Conservation (phyloP, 1,284 basidiomycete species). For the Wolfiporia cocos region DNA sequence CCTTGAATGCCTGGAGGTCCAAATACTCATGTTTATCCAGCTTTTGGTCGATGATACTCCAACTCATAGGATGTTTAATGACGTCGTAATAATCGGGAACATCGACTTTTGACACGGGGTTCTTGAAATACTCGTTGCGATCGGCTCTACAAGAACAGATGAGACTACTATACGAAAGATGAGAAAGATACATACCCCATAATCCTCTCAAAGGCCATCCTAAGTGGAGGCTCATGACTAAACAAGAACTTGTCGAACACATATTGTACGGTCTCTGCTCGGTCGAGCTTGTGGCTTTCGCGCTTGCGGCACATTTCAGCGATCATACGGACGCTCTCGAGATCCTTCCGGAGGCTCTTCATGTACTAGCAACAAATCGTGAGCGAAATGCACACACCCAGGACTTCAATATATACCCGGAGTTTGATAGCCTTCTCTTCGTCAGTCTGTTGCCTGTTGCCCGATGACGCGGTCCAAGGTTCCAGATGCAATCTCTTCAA, state of each 20-base stretch:
- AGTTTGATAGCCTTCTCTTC: slow-evolving; percentile 85
- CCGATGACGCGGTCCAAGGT: slow-evolving; percentile 88
- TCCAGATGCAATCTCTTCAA: slow-evolving; percentile 94
- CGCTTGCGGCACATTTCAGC: slow-evolving; percentile 74
- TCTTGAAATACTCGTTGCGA: slow-evolving; percentile 67
- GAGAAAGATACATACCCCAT: slow-evolving; percentile 44
- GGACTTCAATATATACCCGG: slow-evolving; percentile 41
- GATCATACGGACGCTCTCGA: slow-evolving; percentile 71
- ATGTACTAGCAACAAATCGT: slow-evolving; percentile 44
- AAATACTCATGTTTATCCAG: slow-evolving; percentile 78
- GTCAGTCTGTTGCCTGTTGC: slow-evolving; percentile 64
- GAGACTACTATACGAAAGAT: neutral
- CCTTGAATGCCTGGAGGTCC: slow-evolving; percentile 73
- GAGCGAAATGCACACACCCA: neutral
- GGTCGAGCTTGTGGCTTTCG: slow-evolving; percentile 79
- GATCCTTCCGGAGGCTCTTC: slow-evolving; percentile 68
- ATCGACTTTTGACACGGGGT: slow-evolving; percentile 73
- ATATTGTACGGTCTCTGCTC: slow-evolving; percentile 66
- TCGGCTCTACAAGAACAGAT: slow-evolving; percentile 64
- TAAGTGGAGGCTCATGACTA: slow-evolving; percentile 56
- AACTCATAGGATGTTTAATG: slow-evolving; percentile 87
- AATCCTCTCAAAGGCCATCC: slow-evolving; percentile 68
- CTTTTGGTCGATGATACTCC: slow-evolving; percentile 76
- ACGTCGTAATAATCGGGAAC: slow-evolving; percentile 94
- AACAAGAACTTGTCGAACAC: slow-evolving; percentile 65